Base-by-base conservation (phyloP, 331 rosid genomes). In the Rhamnella rubrinervis region DNA sequence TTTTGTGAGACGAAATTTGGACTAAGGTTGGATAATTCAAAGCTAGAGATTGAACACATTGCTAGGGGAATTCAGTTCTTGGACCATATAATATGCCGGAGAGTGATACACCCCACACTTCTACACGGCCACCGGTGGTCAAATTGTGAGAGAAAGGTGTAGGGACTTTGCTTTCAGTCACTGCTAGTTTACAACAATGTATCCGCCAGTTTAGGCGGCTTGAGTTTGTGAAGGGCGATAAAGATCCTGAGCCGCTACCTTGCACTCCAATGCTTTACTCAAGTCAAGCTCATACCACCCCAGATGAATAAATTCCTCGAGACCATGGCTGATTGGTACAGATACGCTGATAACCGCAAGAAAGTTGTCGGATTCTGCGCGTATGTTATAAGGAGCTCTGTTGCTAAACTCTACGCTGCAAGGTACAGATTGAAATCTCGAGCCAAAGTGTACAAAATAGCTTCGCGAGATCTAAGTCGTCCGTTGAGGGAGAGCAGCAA, bases 241-340 rank as follows among this genome's bases (percentile, higher is more conserved):
- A 76, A 69, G 96, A 93, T 71, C 97, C 98, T 1, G 95, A 86
- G 73, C 97, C 98, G 7, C 75, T 90, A 72, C 97, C 98, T 7
- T 90, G 97, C 80, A 90, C 35, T 44, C 96, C 91, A 15, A 93
- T 93, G 97, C 78, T 93, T 63, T 88, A 93, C 85, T 88, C 97
- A 0, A 79, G 97, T 68, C 97, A 93, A 83, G 92, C 96, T 73
- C 98, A 93, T 74, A 86, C 95, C 0, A 88, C 80, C 96, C 53
- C 97, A 93, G 79, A 90, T 88, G 97, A 90, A 93, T 66, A 88
- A 90, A 61, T 93, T 90, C 64, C 91, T 88, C 10, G 97, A 90
- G 84, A 87, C 97, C 59, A 88, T 90, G 91, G 98, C 95, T 55
- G 97, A 93, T 81, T 93, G 98, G 98, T 90, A 90, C 70, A 86